A percentile compares a stretch with the other conserved stretches of the same genome.
phyloP scores from a whole-genome alignment of 805 yeast species.

The Wickerhamiella sergipiensis region DNA sequence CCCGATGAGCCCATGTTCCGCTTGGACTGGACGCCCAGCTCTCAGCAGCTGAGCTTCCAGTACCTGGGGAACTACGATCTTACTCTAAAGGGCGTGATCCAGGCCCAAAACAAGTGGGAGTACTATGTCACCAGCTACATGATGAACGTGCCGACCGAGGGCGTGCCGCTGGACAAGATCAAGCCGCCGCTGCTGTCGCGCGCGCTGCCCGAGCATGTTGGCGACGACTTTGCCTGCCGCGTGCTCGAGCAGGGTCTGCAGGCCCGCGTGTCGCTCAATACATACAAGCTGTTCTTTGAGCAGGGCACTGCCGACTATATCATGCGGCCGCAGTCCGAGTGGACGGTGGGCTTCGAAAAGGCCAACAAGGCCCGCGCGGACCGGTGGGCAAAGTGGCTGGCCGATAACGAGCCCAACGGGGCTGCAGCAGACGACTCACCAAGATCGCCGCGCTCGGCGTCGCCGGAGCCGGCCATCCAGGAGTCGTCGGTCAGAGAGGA shows the following conservation, averaged over 20 bases:
- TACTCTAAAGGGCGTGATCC: conserved; percentile 57
- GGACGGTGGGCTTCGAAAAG: conserved; percentile 2
- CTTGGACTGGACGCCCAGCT: conserved; percentile 49
- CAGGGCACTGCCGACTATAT: conserved; percentile 67
- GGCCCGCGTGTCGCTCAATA: conserved; percentile 64
- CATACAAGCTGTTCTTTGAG: conserved; percentile 72
- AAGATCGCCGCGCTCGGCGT: conserved; percentile 8
- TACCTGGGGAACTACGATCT: conserved; percentile 80
- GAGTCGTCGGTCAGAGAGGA: not conserved
- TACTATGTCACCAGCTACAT: conserved; percentile 86
- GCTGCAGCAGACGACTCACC: not conserved
- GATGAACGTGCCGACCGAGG: conserved; percentile 96
- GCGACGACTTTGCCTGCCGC: conserved; percentile 30
- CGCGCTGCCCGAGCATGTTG: conserved; percentile 20
- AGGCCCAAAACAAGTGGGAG: conserved; percentile 75
- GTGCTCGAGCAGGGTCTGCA: conserved; percentile 54
- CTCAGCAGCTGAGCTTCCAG: conserved; percentile 49
- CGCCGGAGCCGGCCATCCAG: conserved; percentile 6
- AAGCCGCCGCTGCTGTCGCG: conserved; percentile 64
- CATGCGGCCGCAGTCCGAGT: conserved; percentile 9
- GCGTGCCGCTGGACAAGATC: conserved; percentile 65
- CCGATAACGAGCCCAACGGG: conserved; percentile 10
- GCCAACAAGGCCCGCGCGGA: conserved; percentile 6
- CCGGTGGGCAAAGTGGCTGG: conserved; percentile 12
- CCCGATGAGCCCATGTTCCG: conserved; percentile 88